Evolutionary conservation across 2,329 filamentous ascomycete species (phyloP).

Genomic region (Cyanodermella asteris): DNA sequence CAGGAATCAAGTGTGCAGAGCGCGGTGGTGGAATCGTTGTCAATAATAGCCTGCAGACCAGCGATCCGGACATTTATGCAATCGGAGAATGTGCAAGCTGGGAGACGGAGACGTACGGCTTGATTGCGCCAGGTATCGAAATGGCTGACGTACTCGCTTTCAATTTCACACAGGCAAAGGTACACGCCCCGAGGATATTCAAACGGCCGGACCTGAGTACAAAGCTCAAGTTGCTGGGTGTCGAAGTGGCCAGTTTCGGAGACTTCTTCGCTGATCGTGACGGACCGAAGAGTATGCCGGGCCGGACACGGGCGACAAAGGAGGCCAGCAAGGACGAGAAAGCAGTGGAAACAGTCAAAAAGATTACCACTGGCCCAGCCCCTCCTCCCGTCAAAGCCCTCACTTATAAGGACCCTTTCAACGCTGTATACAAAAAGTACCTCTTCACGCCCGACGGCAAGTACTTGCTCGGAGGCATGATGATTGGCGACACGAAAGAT

Average conservation of each 20-base stretch:
- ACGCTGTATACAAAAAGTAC: conserved; percentile 82
- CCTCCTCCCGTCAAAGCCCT: conserved; percentile 53
- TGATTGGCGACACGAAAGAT: conserved; percentile 82
- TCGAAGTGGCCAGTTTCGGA: conserved; percentile 81
- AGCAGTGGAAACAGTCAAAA: conserved; percentile 23
- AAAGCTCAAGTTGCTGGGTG: conserved; percentile 71
- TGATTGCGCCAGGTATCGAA: conserved; percentile 76
- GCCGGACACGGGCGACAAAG: conserved; percentile 25
- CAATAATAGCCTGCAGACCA: conserved; percentile 43
- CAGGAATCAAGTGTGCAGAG: conserved; percentile 51
- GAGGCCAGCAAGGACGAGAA: conserved; percentile 19
- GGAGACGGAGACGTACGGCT: conserved; percentile 66
- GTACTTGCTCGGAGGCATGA: conserved; percentile 84
- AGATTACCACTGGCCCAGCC: conserved; percentile 31
- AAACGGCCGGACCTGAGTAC: conserved; percentile 74
- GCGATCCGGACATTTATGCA: conserved; percentile 51
- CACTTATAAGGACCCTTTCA: conserved; percentile 75
- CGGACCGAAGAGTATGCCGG: conserved; percentile 54
- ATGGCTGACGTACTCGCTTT: conserved; percentile 85
- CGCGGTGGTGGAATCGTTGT: conserved; percentile 59
- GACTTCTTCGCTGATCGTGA: conserved; percentile 84
- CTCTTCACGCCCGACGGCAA: conserved; percentile 78
- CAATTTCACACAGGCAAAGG: conserved; percentile 67
- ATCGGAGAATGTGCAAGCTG: conserved; percentile 84
- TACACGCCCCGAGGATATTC: conserved; percentile 47